Evolutionary conservation across 257 asterid genomes (phyloP).

Genomic region (Nicotiana tomentosiformis): DNA sequence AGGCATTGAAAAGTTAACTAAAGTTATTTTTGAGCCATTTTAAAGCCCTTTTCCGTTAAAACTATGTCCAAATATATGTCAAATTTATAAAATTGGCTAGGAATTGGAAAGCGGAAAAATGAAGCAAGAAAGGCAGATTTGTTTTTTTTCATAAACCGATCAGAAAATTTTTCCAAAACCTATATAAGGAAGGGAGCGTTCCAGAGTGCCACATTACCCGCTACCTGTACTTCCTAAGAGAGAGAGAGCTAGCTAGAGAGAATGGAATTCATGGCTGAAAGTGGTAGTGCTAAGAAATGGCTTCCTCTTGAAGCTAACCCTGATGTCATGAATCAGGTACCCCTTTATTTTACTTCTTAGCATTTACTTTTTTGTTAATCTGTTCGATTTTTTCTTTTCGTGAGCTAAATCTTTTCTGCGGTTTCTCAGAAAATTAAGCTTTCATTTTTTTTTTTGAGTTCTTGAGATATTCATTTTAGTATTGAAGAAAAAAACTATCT

Average conservation of each 20-base stretch:
- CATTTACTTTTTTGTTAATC: neutral
- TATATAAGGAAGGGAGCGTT: too few species aligned
- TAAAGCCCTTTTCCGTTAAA: too few species aligned
- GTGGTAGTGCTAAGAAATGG: slow-evolving; percentile 64
- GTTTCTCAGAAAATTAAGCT: neutral
- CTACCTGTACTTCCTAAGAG: neutral
- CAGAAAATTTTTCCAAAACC: too few species aligned
- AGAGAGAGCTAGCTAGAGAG: neutral
- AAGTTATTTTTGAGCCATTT: too few species aligned
- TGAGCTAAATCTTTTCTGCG: neutral
- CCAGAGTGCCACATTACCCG: neutral
- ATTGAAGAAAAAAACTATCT: neutral
- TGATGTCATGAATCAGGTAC: slow-evolving; percentile 93
- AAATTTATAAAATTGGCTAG: too few species aligned
- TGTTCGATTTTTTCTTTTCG: neutral
- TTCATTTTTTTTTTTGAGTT: neutral
- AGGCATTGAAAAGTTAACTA: too few species aligned
- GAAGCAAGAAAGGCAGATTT: too few species aligned
- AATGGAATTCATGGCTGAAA: slow-evolving; percentile 45
- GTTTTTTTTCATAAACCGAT: too few species aligned
- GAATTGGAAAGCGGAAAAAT: too few species aligned
- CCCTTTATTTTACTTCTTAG: neutral
- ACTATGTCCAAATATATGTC: too few species aligned
- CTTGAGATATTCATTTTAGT: neutral
- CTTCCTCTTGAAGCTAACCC: slow-evolving; percentile 99